Base-by-base conservation (phyloP, 73 alveolate genomes). In the Symbiodinium pilosum region DNA sequence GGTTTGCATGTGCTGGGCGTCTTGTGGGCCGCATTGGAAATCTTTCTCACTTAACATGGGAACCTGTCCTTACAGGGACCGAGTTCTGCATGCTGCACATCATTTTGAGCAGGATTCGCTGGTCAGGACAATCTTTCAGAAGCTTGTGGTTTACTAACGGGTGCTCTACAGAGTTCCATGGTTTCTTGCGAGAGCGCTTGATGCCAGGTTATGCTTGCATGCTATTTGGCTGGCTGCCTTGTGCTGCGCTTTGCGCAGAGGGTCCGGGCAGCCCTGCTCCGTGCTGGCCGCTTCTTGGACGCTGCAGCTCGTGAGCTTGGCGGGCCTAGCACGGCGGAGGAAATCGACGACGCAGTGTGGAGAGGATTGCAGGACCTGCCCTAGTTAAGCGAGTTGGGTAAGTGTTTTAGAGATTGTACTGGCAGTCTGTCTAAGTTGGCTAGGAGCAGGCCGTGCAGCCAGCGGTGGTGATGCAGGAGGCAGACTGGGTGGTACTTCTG, bases 1-100 rank as follows among this genome's bases (percentile, higher is more conserved):
- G 96, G 96, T 12, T 64, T 91, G 87, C 96, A 91, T 12, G 96
- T 91, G 73, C 75, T 91, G 14, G 96, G 96, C 18, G 88, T 20
- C 44, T 40, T 40, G 38, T 16, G 86, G 3, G 34, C 83, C 38
- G n/a, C 83, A 64, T 64, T 20, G 38, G n/a, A 16, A 20, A 4
- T 64, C 21, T 7, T 20, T 20, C 83, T 26, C 21, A n/a, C n/a
- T n/a, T n/a, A n/a, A n/a, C n/a, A n/a, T n/a, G n/a, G n/a, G n/a
- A n/a, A n/a, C n/a, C n/a, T n/a, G n/a, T n/a, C n/a, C n/a, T n/a
- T n/a, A n/a, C n/a, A n/a, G n/a, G n/a, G n/a, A n/a, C n/a, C n/a
- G n/a, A n/a, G n/a, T n/a, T n/a, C n/a, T 71, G 84, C 38, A n/a
- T n/a, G n/a, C 38, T 7, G 43, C 24, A 26, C 38, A 71, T n/a